Base-by-base conservation (phyloP, 805 yeast species). In the Candida nitratophila region DNA sequence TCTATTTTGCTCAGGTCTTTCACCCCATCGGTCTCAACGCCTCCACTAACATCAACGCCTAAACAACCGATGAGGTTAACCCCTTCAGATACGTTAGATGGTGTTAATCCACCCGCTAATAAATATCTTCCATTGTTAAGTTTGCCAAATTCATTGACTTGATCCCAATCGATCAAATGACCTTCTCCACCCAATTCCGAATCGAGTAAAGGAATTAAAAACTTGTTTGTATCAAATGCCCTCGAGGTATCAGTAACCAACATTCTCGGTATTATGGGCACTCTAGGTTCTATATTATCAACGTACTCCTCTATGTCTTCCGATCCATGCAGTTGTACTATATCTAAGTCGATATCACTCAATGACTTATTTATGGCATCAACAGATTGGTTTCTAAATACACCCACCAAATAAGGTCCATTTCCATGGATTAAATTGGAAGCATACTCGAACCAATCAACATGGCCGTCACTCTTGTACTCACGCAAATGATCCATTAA, bases 171-270 rank as follows among this genome's bases (percentile, higher is more conserved):
- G 16, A 89, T 74, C n/a, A 68, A 54, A 44, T 77, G 76, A 6
- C 99, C 99, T 51, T 88, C 93, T 1, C 99, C 99, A 11, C 99
- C 99, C 2, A 73, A 73, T 54, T 86, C 96, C 2, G 95, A 83
- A 57, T 93, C 99, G 17, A 91, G 68, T 40, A 93, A 68, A 1
- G 89, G 78, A 4, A 83, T 49, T 4, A 83, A 49, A 11, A 74
- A 52, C 43, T 83, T 81, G 37, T 57, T 57, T 2, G 55, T 53
- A 2, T 26, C 27, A 3, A 46, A 15, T 4, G 68, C 54, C 2
- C 57, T 48, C 8, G 49, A 48, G 27, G 54, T 52, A 39, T 81
- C 82, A 21, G 66, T 65, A 0, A 95, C 86, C 1, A 83, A 78
- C 53, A 77, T 83, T 45, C 97, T 68, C 39, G 85, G 75, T 46